These are phyloP conservation scores for Jackrogersella multiformis DNA, from an alignment of 495 filamentous ascomycete species.

Conservation along the genomic window DNA sequence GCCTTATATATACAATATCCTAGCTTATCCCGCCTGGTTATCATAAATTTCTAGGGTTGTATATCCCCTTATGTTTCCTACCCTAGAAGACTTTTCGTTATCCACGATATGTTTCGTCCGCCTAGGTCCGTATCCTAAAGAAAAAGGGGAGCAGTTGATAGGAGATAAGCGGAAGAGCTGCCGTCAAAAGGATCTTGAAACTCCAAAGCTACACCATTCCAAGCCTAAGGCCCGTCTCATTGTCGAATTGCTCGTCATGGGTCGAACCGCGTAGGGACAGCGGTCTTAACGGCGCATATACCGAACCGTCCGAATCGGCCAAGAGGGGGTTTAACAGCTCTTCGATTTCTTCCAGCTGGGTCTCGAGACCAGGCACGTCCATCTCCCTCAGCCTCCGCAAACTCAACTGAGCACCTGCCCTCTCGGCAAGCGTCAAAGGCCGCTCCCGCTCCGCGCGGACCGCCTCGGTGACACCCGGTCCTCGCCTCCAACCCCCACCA, in stretches of 20 bases:
- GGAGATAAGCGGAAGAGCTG: not conserved
- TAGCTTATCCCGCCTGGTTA: not conserved
- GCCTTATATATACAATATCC: not conserved
- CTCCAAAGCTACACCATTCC: not conserved
- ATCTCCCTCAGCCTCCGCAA: conserved; percentile 37
- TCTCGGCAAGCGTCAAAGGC: conserved; percentile 39
- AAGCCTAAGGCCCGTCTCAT: conserved; percentile 16
- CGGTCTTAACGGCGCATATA: conserved; percentile 11
- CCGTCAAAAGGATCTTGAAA: not conserved
- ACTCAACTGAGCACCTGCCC: conserved; percentile 28
- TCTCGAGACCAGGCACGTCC: conserved; percentile 38
- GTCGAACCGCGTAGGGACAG: conserved; percentile 13
- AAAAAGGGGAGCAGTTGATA: not conserved
- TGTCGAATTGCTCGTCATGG: conserved; percentile 12
- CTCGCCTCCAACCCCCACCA: conserved; percentile 19
- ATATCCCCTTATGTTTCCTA: not conserved
- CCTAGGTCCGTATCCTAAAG: not conserved
- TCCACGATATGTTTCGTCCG: not conserved
- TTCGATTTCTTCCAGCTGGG: conserved; percentile 43
- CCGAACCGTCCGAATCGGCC: conserved; percentile 24
- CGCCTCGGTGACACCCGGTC: conserved; percentile 9
- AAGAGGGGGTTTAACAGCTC: conserved; percentile 33
- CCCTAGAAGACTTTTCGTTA: not conserved
- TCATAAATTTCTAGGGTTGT: not conserved
- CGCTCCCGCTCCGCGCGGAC: conserved; percentile 44